These are phyloP conservation scores for Oryza rufipogon DNA, from an alignment of 176 grass and related monocot species.

Conservation along the genomic window DNA sequence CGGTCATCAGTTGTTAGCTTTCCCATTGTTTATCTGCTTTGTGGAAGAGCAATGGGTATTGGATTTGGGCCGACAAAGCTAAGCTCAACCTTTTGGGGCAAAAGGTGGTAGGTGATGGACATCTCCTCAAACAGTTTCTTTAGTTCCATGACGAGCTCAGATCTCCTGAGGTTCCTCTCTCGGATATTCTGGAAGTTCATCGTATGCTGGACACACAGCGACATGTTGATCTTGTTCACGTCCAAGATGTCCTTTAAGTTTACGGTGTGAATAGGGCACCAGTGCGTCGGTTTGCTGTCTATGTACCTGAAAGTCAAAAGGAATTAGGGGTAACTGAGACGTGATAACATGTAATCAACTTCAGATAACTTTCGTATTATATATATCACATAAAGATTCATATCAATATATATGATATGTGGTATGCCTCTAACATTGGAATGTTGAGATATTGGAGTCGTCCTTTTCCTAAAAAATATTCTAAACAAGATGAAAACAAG, in stretches of 20 bases:
- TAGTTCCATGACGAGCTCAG: conserved; percentile 82
- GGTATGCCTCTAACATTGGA: background rate
- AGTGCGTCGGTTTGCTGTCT: conserved; percentile 88
- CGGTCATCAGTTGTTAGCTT: background rate
- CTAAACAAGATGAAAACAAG: background rate
- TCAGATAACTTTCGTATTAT: background rate
- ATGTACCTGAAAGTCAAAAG: conserved; percentile 66
- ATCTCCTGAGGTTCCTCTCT: conserved; percentile 76
- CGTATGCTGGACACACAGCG: conserved; percentile 69
- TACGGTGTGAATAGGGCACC: conserved; percentile 70
- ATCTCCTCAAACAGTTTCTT: conserved; percentile 95
- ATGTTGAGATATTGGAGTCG: background rate
- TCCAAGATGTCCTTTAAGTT: conserved; percentile 83
- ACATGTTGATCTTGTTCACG: conserved; percentile 91
- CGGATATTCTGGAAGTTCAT: conserved; percentile 95
- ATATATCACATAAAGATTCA: background rate
- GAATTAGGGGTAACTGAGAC: background rate
- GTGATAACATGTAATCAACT: background rate
- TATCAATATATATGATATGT: background rate
- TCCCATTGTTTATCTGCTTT: conserved; percentile 38
- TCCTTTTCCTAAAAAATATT: background rate
- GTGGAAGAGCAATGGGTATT: conserved; percentile 45
- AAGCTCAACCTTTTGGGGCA: conserved; percentile 77
- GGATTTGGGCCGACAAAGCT: conserved; percentile 54
- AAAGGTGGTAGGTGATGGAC: conserved; percentile 61